These are phyloP conservation scores for Ophiostoma sp. DNA, from an alignment of 2,329 filamentous ascomycete genomes.

Conservation along the genomic window DNA sequence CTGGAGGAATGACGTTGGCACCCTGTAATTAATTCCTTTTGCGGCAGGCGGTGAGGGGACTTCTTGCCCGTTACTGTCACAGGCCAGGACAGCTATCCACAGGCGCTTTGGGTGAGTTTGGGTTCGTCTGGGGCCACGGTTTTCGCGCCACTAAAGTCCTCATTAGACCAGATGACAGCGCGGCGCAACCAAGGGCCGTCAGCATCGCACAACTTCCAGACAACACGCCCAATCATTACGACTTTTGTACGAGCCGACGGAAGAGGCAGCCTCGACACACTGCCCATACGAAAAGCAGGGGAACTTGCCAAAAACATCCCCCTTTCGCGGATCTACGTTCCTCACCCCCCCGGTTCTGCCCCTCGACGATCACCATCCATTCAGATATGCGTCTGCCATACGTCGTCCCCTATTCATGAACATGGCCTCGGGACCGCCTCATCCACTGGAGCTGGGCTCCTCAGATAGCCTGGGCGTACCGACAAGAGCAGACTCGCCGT, in stretches of 20 bases:
- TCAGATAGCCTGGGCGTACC: constrained; percentile 2
- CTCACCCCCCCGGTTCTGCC: not conserved
- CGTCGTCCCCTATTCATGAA: constrained; percentile 16
- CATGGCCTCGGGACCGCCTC: constrained; percentile 26
- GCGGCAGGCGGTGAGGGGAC: constrained; percentile 27
- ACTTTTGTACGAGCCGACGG: not conserved
- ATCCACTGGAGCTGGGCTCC: constrained; percentile 6
- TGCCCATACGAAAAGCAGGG: not conserved
- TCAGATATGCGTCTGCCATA: constrained; percentile 20
- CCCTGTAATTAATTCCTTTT: not conserved
- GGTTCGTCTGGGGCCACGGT: too few relatives aligned
- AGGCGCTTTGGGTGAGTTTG: too few relatives aligned
- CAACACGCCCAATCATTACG: not conserved
- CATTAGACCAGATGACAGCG: not conserved
- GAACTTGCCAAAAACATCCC: not conserved
- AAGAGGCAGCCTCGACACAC: not conserved
- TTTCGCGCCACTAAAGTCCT: not conserved
- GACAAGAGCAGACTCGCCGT: not conserved
- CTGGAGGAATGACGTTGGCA: constrained; percentile 21
- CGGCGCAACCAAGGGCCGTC: not conserved
- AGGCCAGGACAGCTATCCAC: not conserved
- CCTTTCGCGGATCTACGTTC: not conserved
- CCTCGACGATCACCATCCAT: not conserved
- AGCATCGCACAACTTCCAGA: not conserved
- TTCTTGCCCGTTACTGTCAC: not conserved